phyloP scores from a whole-genome alignment of 352 stramenopile species.

The Pilasporangium apinafurcum region DNA sequence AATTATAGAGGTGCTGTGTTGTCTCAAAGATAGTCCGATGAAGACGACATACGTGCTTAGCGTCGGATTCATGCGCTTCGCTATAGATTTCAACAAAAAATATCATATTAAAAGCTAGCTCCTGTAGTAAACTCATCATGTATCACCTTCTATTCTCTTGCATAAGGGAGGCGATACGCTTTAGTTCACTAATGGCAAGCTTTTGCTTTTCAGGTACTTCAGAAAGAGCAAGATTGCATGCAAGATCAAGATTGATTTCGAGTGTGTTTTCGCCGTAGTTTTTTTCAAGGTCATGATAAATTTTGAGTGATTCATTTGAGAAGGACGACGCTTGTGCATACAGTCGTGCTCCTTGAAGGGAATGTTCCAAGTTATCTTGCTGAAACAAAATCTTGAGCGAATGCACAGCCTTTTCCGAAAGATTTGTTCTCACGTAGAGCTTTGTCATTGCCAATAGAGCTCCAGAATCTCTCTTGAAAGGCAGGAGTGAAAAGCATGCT shows the following conservation, averaged over 20 bases:
- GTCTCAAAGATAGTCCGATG: slow-evolving; percentile 43
- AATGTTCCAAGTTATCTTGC: slow-evolving; percentile 32
- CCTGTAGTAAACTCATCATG: background rate
- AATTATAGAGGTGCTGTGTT: slow-evolving; percentile 27
- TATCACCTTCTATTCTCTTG: slow-evolving; percentile 19
- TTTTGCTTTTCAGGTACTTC: slow-evolving; percentile 10
- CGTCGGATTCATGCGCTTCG: slow-evolving; percentile 1
- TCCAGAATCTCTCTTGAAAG: slow-evolving; percentile 17
- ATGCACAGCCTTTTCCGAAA: slow-evolving; percentile 40
- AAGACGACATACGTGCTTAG: slow-evolving; percentile 11
- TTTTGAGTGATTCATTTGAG: slow-evolving; percentile 38
- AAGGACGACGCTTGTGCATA: slow-evolving; percentile 40
- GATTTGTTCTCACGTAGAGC: slow-evolving; percentile 36
- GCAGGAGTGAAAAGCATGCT: slow-evolving; percentile 45
- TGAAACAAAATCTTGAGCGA: slow-evolving; percentile 46
- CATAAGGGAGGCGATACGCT: slow-evolving; percentile 17
- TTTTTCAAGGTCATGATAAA: slow-evolving; percentile 57
- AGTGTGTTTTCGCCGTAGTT: slow-evolving; percentile 50
- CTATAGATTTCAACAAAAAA: slow-evolving; percentile 3
- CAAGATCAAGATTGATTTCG: slow-evolving; percentile 60
- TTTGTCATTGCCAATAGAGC: slow-evolving; percentile 49
- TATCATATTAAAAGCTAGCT: background rate
- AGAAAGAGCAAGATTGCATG: slow-evolving; percentile 42
- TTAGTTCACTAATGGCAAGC: slow-evolving; percentile 39
- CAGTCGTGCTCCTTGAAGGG: slow-evolving; percentile 33